phyloP scores from a whole-genome alignment of 73 alveolate species.

The Stentor coeruleus region DNA sequence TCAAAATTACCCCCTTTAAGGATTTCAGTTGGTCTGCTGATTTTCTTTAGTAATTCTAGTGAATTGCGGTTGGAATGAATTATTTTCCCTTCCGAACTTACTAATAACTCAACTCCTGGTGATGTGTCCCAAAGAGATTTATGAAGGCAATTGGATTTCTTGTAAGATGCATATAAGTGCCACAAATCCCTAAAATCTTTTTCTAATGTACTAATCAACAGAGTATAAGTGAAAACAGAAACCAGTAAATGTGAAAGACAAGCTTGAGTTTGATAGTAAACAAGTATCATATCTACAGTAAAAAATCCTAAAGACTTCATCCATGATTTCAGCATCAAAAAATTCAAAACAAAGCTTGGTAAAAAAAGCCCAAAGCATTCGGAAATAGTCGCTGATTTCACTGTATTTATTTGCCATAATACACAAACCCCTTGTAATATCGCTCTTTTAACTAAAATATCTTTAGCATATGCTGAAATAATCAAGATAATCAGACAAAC shows the following conservation, averaged over 20 bases:
- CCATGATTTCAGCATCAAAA: not conserved
- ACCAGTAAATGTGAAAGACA: not conserved
- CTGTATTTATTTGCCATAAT: not conserved
- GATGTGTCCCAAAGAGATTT: not conserved
- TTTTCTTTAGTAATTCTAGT: not conserved
- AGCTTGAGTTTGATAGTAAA: not conserved
- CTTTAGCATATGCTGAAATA: not conserved
- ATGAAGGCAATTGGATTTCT: not conserved
- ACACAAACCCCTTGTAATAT: not conserved
- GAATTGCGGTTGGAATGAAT: not conserved
- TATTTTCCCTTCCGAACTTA: not conserved
- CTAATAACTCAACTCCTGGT: not conserved
- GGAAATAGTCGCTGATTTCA: not conserved
- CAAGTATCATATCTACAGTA: not conserved
- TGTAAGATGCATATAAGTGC: constrained; percentile 2
- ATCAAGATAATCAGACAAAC: not conserved
- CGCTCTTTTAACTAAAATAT: not conserved
- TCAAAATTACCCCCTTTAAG: not conserved
- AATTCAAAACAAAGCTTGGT: not conserved
- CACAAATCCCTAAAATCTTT: constrained; percentile 7
- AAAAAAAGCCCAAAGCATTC: not conserved
- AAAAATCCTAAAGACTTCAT: not conserved
- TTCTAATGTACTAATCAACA: not conserved
- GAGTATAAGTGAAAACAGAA: not conserved
- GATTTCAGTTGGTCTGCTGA: not conserved